Conservation (phyloP, 495 filamentous ascomycete genomes). For the Penicillium argentinense region DNA sequence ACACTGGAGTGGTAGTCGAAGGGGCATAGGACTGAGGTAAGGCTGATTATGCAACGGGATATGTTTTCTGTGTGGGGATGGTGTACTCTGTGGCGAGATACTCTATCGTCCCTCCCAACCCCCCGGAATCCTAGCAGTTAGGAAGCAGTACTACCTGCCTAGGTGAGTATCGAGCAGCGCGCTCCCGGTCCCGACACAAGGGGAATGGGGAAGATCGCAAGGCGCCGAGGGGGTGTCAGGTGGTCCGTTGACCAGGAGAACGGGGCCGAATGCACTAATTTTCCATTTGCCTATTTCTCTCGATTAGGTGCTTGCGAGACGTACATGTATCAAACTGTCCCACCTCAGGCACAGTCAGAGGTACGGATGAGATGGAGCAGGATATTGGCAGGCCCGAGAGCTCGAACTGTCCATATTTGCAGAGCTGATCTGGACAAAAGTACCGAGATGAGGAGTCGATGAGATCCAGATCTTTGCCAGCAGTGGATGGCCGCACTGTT, state of each 20-base stretch:
- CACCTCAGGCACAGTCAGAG: too few species aligned
- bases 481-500: constrained; percentile 15
- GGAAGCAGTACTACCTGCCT: constrained; percentile 13
- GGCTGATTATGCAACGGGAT: too few species aligned
- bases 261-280: background rate
- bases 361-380: too few species aligned
- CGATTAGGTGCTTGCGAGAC: background rate
- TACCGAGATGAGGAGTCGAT: constrained; percentile 3
- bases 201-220: constrained; percentile 6
- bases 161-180: constrained; percentile 9
- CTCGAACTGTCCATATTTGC: background rate
- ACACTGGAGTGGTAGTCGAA: too few species aligned
- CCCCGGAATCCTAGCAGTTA: background rate
- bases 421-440: constrained; percentile 1
- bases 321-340: background rate
- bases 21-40: too few species aligned
- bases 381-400: background rate
- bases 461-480: background rate
- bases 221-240: constrained; percentile 11
- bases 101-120: background rate
- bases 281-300: background rate
- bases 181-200: constrained; percentile 7
- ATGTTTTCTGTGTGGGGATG: too few species aligned
- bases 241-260: constrained; percentile 8
- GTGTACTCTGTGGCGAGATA: background rate